Percentiles rank a stretch among this genome's conserved stretches.
Conservation (phyloP, 2,329 filamentous ascomycete genomes). For the Dactylonectria macrodidyma region DNA sequence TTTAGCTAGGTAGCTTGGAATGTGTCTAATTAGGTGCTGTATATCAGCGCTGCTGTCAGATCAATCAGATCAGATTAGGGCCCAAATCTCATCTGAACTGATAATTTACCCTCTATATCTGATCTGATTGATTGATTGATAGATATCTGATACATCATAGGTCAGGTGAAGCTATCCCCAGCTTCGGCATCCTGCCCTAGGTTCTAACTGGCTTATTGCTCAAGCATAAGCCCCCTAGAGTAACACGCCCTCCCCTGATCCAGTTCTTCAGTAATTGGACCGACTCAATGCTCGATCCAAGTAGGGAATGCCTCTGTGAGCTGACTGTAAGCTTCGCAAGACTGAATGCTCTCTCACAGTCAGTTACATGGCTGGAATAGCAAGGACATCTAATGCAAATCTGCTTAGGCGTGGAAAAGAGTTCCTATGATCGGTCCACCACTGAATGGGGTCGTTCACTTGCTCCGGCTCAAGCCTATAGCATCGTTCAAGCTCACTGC, state of each 20-base stretch:
- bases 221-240: conserved; percentile 2
- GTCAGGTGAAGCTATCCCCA: too few relatives aligned
- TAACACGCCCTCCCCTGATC: background rate
- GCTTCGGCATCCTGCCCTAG: conserved; percentile 1
- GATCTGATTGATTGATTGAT: conserved; percentile 23
- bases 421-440: conserved; percentile 19
- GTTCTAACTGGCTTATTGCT: conserved; percentile 7
- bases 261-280: conserved; percentile 2
- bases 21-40: too few relatives aligned
- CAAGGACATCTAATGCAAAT: conserved; percentile 15
- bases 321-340: conserved; percentile 22
- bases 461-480: conserved; percentile 11
- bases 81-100: conserved; percentile 24
- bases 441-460: background rate
- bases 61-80: conserved; percentile 25
- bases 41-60: conserved; percentile 22
- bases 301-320: conserved; percentile 12
- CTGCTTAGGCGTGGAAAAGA: conserved; percentile 24
- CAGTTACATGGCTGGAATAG: conserved; percentile 13
- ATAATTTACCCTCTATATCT: conserved; percentile 18
- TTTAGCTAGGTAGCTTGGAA: too few relatives aligned
- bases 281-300: conserved; percentile 1
- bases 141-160: conserved; percentile 22
- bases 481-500: conserved; percentile 11
- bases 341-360: conserved; percentile 32